Evolutionary conservation across 108 stramenopile genomes (phyloP).

Genomic region (Cyclotella atomus): DNA sequence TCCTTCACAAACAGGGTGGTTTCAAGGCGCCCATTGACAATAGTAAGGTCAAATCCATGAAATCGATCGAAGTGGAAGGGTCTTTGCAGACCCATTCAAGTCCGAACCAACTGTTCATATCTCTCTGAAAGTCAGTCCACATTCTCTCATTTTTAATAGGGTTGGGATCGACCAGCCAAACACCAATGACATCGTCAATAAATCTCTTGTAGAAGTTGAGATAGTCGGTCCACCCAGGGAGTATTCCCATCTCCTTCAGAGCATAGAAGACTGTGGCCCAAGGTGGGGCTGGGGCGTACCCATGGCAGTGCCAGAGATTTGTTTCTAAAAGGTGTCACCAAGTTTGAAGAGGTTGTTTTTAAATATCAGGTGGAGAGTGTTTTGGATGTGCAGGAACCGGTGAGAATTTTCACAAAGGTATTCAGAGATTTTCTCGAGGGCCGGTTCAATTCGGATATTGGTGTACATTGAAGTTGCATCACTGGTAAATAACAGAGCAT

Average conservation of each 20-base stretch:
- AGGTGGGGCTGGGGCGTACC: conserved; percentile 12
- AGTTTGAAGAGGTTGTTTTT: background rate
- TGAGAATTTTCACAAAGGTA: background rate
- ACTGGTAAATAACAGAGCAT: conserved; percentile 9
- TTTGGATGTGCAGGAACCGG: background rate
- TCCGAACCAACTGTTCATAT: background rate
- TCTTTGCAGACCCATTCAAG: background rate
- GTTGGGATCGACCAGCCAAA: conserved; percentile 2
- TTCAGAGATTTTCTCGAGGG: background rate
- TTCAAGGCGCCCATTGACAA: background rate
- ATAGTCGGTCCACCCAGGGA: background rate
- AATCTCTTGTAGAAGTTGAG: conserved; percentile 1
- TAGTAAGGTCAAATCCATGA: conserved; percentile 8
- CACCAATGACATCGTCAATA: conserved; percentile 18
- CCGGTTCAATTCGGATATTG: background rate
- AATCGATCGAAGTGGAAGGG: background rate
- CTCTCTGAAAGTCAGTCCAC: background rate
- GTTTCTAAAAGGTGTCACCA: background rate
- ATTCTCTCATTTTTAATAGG: background rate
- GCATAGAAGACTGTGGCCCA: conserved; percentile 19
- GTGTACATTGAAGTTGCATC: conserved; percentile 28
- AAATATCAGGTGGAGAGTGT: conserved; percentile 3
- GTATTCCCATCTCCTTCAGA: background rate
- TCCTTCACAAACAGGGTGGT: conserved; percentile 31
- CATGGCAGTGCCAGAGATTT: conserved; percentile 2